Base-by-base conservation (phyloP, 2,329 filamentous ascomycete species). In the Alternaria angustiovoidea region DNA sequence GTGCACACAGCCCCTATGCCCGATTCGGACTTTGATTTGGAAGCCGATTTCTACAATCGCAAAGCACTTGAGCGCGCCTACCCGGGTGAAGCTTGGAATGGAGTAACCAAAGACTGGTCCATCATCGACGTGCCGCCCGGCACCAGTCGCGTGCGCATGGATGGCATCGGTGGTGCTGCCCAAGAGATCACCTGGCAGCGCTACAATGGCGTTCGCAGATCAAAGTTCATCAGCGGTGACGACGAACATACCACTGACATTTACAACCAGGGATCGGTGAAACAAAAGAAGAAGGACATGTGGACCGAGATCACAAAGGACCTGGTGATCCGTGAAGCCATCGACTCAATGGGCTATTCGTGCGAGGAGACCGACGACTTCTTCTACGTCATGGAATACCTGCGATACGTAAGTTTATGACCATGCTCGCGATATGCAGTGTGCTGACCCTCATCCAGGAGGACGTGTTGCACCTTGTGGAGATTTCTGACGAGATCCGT, bases 291-390 rank as follows among this genome's bases (percentile, higher is more conserved):
- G 41, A 75, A 77, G 63, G 81, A 83, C 61, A 91, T 96, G 82
- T 98, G 94, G 94, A 99, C 95, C 0, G 95, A 98, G 80, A 93
- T 99, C 69, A 96, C 94, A 46, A 97, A 96, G 80, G 94, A 97
- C 68, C 81, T 98, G 36, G 92, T 98, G 16, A 85, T 90, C 59
- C 88, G 90, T 53, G 93, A 97, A 75, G 95, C 95, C 18, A 91
- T 98, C 65, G 90, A 96, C 68, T 85, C 90, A 71, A 81, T 89
- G 74, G 92, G 92, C 3, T 98, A 97, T 78, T 89, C 92, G 61
- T 98, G 89, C 74, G 93, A 97, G 76, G 94, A 98, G 83, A 95
- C 92, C 0, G 90, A 93, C 54, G 87, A 86, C 63, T 96, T 93
- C 79, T 98, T 91, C 80, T 98, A 97, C 78, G 88, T 98, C 46